A percentile compares a stretch with the other conserved stretches of the same genome.
phyloP scores from a whole-genome alignment of 306 rosid species.

The Gastrolobium bilobum region DNA sequence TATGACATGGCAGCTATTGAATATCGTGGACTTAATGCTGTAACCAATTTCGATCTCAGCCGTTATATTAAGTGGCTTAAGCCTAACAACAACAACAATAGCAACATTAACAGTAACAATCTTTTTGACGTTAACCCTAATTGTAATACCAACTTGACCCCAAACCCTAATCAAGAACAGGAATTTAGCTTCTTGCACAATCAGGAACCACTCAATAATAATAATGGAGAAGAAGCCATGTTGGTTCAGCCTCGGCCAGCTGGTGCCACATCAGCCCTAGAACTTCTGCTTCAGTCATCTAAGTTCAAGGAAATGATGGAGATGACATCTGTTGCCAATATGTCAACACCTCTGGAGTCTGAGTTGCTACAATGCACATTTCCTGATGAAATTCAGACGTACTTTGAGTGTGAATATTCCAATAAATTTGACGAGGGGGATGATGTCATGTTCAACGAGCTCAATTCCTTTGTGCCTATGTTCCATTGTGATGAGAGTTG shows the following conservation, averaged over 20 bases:
- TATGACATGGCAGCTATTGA: slow-evolving; percentile 88
- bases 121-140: slow-evolving; percentile 8
- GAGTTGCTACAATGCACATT: slow-evolving; percentile 54
- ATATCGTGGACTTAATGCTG: slow-evolving; percentile 83
- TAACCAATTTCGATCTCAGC: slow-evolving; percentile 81
- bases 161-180: slow-evolving; percentile 45
- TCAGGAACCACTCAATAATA: slow-evolving; percentile 10
- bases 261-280: slow-evolving; percentile 63
- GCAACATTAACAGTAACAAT: neutral
- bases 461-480: slow-evolving; percentile 56
- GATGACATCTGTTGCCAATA: slow-evolving; percentile 47
- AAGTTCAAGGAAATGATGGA: slow-evolving; percentile 75
- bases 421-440: slow-evolving; percentile 55
- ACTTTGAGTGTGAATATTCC: slow-evolving; percentile 66
- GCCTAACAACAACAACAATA: slow-evolving; percentile 45
- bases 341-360: slow-evolving; percentile 31
- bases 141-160: slow-evolving; percentile 7
- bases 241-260: slow-evolving; percentile 23
- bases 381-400: slow-evolving; percentile 78
- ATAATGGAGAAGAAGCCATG: slow-evolving; percentile 7
- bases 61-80: slow-evolving; percentile 72
- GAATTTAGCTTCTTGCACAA: slow-evolving; percentile 23
- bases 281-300: slow-evolving; percentile 64
- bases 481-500: slow-evolving; percentile 57
- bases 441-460: slow-evolving; percentile 63